Conservation (phyloP, 768 basidiomycete genomes). For the Stropharia rugosoannulata region DNA sequence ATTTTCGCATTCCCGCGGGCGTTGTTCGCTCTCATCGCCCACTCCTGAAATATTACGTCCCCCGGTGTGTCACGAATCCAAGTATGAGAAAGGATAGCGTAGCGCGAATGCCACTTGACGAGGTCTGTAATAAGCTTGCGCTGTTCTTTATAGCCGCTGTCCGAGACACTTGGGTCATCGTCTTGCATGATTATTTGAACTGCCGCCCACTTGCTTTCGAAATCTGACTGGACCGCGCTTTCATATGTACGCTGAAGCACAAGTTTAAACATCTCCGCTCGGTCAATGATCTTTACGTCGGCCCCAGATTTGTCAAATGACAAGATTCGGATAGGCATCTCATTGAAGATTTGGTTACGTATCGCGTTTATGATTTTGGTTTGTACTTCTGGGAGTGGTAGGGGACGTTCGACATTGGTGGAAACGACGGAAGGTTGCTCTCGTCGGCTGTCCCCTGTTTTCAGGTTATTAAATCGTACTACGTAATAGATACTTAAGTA, state of each 20-base stretch:
- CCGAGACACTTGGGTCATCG: background rate
- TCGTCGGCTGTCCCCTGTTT: too few relatives aligned
- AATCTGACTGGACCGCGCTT: background rate
- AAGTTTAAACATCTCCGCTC: background rate
- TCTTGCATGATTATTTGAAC: background rate
- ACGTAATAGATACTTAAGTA: too few relatives aligned
- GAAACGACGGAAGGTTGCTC: too few relatives aligned
- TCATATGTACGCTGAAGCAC: background rate
- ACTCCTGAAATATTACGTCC: background rate
- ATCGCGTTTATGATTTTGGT: background rate
- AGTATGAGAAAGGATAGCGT: constrained; percentile 6
- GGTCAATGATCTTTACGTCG: background rate
- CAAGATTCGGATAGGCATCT: background rate
- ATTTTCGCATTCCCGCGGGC: background rate
- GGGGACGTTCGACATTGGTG: background rate
- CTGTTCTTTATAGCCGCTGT: background rate
- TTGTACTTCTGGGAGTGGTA: background rate
- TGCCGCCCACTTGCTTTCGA: too few relatives aligned
- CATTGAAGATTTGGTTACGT: background rate
- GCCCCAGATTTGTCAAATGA: background rate
- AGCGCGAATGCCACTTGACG: background rate
- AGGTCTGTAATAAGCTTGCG: background rate
- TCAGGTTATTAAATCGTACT: too few relatives aligned
- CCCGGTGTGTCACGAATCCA: constrained; percentile 1
- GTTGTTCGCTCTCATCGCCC: background rate